Evolutionary conservation across 306 rosid species (phyloP).

Genomic region (Castanea crenata): DNA sequence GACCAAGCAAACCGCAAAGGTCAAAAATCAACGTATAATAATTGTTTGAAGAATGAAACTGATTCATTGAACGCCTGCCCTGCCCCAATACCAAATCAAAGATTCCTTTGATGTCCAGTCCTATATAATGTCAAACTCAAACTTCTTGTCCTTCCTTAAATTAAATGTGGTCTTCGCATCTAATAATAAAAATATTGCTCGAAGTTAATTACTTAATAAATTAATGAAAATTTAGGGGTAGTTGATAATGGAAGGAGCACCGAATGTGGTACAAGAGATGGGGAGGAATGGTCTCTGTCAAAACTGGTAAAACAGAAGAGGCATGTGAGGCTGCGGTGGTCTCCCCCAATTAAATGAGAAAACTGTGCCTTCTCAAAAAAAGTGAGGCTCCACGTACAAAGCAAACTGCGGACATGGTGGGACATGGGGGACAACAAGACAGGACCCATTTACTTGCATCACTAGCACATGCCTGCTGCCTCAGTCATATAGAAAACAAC

Average conservation of each 20-base stretch:
- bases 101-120: no score
- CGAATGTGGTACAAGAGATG: neutral
- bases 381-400: neutral
- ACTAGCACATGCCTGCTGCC: neutral
- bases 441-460: neutral
- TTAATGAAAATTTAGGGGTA: neutral
- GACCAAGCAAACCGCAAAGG: no score
- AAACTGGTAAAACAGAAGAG: neutral
- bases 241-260: neutral
- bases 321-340: neutral
- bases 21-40: no score
- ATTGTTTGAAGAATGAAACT: no score
- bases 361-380: neutral
- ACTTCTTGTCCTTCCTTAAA: no score
- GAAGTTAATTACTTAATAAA: no score
- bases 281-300: neutral
- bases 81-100: no score
- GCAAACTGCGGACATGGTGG: neutral
- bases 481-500: neutral
- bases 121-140: no score
- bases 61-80: no score
- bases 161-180: no score
- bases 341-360: neutral
- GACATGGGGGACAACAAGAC: neutral
- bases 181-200: no score